Evolutionary conservation across 345 rosid species (phyloP), one percentile per base, ranked within the genome.

Genomic region (Toxicodendron radicans): DNA sequence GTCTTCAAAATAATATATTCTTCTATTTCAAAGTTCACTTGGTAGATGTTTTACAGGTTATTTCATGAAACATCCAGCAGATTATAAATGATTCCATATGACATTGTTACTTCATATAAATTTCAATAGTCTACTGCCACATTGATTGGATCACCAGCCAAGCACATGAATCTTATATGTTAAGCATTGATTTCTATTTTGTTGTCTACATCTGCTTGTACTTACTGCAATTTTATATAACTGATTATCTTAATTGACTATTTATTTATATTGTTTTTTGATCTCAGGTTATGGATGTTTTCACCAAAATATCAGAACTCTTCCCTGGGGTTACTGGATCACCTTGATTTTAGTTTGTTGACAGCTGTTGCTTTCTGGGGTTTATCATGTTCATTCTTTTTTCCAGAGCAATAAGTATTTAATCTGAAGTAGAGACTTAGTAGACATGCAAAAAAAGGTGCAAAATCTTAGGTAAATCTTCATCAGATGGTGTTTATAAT

Each of bases 271-370:
- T 62, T 21, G 4, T 65, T 38, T 35, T 52, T 66, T 9, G n/a
- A 8, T 80, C 76, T 62, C 90, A 95, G 99, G 91, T 93, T 65
- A 95, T 95, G 98, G 97, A 91, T 80, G 95, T 93, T 70, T 87
- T 95, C 89, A 93, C 87, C 90, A 95, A 95, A 78, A 91, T 95
- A 73, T 89, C 97, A 7, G 92, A 91, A 83, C 94, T 95, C 75
- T 95, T 95, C 84, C 99, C 98, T 17, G 99, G 98, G 56, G 87
- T 81, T 75, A 82, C 87, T 0, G 95, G 96, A 48, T 77, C 84
- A 68, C 58, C 78, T 73, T 79, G 81, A 76, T 75, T 73, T 74
- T 51, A 27, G 68, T 60, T 46, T 5, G 16, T 56, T 49, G 62
- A 49, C 5, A 58, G 51, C 53, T 62, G 30, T 69, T 69, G 54